These are phyloP conservation scores for Monosporascus sp. DNA, from an alignment of 2,329 filamentous ascomycete genomes.

Conservation along the genomic window DNA sequence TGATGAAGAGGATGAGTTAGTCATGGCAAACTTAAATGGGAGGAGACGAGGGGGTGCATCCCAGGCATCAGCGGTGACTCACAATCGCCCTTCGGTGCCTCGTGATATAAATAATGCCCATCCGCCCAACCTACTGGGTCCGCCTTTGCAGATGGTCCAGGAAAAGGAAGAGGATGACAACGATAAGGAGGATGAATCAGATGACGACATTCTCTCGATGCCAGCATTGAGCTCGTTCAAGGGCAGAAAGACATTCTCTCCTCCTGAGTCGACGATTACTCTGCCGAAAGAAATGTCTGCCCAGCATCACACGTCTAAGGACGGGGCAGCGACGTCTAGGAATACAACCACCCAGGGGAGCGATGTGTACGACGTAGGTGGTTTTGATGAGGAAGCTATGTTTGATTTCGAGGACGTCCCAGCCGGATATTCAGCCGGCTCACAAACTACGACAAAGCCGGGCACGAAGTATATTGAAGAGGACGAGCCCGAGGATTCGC, in stretches of 20 bases:
- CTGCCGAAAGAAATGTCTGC: conserved; percentile 3
- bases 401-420: conserved; percentile 41
- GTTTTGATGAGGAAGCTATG: conserved; percentile 33
- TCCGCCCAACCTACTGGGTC: conserved; percentile 8
- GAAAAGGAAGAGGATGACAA: conserved; percentile 9
- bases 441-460: conserved; percentile 18
- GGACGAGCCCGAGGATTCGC: conserved; percentile 25
- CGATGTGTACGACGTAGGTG: conserved; percentile 3
- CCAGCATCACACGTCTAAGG: not conserved
- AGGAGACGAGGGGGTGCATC: conserved; percentile 7
- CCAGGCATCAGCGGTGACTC: conserved; percentile 4
- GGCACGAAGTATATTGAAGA: conserved; percentile 28
- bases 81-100: conserved; percentile 2
- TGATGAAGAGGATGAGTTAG: conserved; percentile 25
- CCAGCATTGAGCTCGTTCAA: conserved; percentile 22
- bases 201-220: conserved; percentile 22
- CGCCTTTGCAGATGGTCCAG: conserved; percentile 6
- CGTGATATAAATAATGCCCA: conserved; percentile 14
- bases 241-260: conserved; percentile 21
- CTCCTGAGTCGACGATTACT: conserved; percentile 5
- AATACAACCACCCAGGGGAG: conserved; percentile 8
- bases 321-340: conserved; percentile 2
- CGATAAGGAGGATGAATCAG: conserved; percentile 9
- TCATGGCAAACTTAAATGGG: conserved; percentile 18
- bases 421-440: conserved; percentile 4